Evolutionary conservation across 192 early-diverging fungal species (phyloP), one percentile per base, ranked within the genome.

Genomic region (Globomyces pollinis-pini): DNA sequence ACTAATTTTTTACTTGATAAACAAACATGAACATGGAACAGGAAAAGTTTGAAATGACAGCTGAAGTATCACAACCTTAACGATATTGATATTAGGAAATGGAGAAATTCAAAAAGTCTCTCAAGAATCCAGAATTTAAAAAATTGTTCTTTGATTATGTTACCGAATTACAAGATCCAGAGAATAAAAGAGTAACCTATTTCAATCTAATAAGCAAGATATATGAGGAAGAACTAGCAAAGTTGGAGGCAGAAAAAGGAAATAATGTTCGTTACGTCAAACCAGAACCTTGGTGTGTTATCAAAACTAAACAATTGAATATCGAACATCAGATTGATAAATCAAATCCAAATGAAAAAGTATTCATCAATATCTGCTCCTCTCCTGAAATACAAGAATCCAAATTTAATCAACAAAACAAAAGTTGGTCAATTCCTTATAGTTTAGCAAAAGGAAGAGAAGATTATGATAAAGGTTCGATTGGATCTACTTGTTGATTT

Each of bases 91-190:
- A n/a, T n/a, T n/a, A n/a, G n/a, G n/a, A 77, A 55, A 50, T 77
- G 24, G 45, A 64, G n/a, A 50, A 60, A 21, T 66, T 81, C 28
- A 34, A 78, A 59, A 59, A 75, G 47, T 73, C 78, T 9, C 54
- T 82, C 47, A 72, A 80, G 38, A 68, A 82, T 47, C 60, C 72
- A 45, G 70, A 81, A 59, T 82, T 82, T 52, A 62, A 69, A 18
- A 65, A 75, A 11, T 59, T 82, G 29, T 78, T 82, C 34, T 53
- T 69, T 35, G 75, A 82, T 18, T 82, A 81, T 43, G 61, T 82
- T 58, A 28, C 81, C 18, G 80, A 82, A 56, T 81, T 82, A 16
- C 72, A 75, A 16, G 78, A 82, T 62, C 80, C 80, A 11, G 53
- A 72, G 44, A 81, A 81, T 60, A 38, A 63, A 38, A n/a, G n/a